phyloP scores from a whole-genome alignment of 805 yeast species.

The Ogataea siamensis region DNA sequence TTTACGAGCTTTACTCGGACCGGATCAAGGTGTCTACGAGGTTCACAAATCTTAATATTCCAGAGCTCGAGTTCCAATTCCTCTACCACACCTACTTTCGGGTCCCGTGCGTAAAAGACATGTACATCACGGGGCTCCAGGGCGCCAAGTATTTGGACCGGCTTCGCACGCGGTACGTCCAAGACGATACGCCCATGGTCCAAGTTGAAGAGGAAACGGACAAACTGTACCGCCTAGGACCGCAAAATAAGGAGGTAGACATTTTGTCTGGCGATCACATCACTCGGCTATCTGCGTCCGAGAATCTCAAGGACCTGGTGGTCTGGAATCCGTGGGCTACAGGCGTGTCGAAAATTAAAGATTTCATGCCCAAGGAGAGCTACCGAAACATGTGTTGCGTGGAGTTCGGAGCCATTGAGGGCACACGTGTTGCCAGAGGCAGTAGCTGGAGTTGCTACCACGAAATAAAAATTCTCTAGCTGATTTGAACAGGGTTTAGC shows the following conservation, averaged over 20 bases:
- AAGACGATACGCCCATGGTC: conserved; percentile 17
- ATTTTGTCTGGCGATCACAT: conserved; percentile 19
- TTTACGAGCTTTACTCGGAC: conserved; percentile 11
- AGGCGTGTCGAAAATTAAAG: conserved; percentile 16
- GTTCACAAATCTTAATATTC: conserved; percentile 12
- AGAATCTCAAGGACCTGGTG: conserved; percentile 18
- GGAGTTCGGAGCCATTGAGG: conserved; percentile 22
- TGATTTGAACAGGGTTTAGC: neutral
- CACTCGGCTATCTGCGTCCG: conserved; percentile 14
- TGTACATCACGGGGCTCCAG: conserved; percentile 22
- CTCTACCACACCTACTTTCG: conserved; percentile 23
- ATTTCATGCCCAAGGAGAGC: conserved; percentile 21
- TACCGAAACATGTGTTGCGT: conserved; percentile 23
- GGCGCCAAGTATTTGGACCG: conserved; percentile 17
- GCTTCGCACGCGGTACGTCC: conserved; percentile 7
- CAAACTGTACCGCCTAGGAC: conserved; percentile 6
- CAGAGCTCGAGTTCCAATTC: conserved; percentile 22
- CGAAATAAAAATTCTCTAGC: conserved; percentile 7
- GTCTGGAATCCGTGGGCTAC: conserved; percentile 25
- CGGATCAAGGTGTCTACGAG: conserved; percentile 7
- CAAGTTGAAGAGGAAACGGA: conserved; percentile 17
- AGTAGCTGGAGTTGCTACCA: conserved; percentile 19
- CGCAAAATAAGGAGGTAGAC: conserved; percentile 3
- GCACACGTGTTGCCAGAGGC: conserved; percentile 9
- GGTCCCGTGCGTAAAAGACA: conserved; percentile 17